Conservation (phyloP, 768 basidiomycete species). For the Terana coerulea region DNA sequence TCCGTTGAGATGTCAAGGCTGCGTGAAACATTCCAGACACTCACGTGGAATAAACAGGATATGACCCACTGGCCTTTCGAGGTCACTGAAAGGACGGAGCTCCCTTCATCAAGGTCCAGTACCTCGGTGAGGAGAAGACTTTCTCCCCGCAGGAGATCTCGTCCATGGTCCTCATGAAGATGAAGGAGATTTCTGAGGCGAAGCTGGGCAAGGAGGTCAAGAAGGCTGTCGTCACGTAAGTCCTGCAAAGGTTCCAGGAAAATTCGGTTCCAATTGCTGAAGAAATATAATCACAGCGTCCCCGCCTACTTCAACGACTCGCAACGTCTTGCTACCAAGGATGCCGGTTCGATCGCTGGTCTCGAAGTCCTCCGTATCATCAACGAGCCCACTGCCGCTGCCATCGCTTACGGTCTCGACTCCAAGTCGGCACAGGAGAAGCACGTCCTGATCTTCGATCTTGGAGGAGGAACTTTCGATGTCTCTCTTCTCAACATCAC, state of each 20-base stretch:
- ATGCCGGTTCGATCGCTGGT: slow-evolving; percentile 96
- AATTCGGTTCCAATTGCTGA: neutral
- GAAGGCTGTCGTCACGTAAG: slow-evolving; percentile 98
- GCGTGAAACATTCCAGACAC: neutral
- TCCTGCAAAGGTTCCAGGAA: slow-evolving; percentile 17
- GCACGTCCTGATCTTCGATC: slow-evolving; percentile 99
- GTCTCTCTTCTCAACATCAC: slow-evolving; percentile 97
- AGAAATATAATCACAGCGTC: slow-evolving; percentile 47
- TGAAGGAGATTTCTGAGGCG: slow-evolving; percentile 99
- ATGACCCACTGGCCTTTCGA: slow-evolving; percentile 98
- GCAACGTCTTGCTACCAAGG: slow-evolving; percentile 98
- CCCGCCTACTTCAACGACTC: slow-evolving; percentile 99
- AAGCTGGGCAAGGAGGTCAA: slow-evolving; percentile 98
- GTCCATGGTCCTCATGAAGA: slow-evolving; percentile 99
- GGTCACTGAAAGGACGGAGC: slow-evolving; percentile 97
- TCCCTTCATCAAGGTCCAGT: slow-evolving; percentile 93
- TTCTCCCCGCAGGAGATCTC: slow-evolving; percentile 99
- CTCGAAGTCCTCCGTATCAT: slow-evolving; percentile 99
- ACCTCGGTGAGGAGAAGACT: slow-evolving; percentile 91
- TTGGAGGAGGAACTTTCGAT: slow-evolving; percentile 99
- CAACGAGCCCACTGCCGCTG: slow-evolving; percentile 99
- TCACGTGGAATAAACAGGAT: slow-evolving; percentile 49
- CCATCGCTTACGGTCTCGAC: slow-evolving; percentile 98
- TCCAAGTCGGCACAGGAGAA: slow-evolving; percentile 92
- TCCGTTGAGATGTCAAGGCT: slow-evolving; percentile 20